phyloP scores from a whole-genome alignment of 2,329 filamentous ascomycete genomes.

The Leptographium procerum region DNA sequence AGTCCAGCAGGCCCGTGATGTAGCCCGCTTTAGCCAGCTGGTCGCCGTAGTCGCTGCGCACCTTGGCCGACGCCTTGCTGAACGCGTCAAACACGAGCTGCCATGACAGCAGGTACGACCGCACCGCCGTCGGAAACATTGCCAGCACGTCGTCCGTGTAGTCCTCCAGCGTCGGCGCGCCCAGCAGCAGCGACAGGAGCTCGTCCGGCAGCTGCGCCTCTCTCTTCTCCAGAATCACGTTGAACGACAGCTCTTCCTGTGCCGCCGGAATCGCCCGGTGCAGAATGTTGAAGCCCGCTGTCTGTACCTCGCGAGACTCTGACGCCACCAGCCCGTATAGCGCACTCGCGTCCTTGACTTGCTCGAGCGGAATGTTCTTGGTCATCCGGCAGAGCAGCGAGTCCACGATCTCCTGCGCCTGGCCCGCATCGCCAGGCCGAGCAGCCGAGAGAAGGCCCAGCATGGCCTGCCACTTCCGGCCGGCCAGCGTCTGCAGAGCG shows the following conservation, averaged over 20 bases:
- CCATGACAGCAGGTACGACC: constrained; percentile 83
- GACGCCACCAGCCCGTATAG: constrained; percentile 69
- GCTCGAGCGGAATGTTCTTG: constrained; percentile 48
- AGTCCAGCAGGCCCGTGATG: constrained; percentile 58
- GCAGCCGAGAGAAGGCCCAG: constrained; percentile 42
- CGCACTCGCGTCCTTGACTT: constrained; percentile 52
- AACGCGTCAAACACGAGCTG: constrained; percentile 82
- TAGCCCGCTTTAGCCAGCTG: constrained; percentile 66
- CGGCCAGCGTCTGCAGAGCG: constrained; percentile 50
- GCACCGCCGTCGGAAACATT: constrained; percentile 56
- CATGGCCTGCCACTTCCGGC: constrained; percentile 43
- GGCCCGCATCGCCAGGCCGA: constrained; percentile 24
- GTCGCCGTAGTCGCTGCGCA: constrained; percentile 70
- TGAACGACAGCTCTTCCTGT: constrained; percentile 74
- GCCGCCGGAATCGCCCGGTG: constrained; percentile 65
- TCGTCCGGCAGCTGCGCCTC: constrained; percentile 70
- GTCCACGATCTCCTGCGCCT: constrained; percentile 66
- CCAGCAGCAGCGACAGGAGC: constrained; percentile 70
- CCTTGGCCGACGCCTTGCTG: constrained; percentile 62
- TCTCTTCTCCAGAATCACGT: constrained; percentile 57
- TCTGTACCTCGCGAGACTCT: constrained; percentile 63
- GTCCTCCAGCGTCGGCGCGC: constrained; percentile 60
- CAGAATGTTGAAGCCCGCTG: constrained; percentile 67
- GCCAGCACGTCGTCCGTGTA: constrained; percentile 55
- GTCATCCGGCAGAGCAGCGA: constrained; percentile 60